These are phyloP conservation scores for Phanerochaete carnosa DNA, from an alignment of 768 basidiomycete genomes.

Conservation along the genomic window DNA sequence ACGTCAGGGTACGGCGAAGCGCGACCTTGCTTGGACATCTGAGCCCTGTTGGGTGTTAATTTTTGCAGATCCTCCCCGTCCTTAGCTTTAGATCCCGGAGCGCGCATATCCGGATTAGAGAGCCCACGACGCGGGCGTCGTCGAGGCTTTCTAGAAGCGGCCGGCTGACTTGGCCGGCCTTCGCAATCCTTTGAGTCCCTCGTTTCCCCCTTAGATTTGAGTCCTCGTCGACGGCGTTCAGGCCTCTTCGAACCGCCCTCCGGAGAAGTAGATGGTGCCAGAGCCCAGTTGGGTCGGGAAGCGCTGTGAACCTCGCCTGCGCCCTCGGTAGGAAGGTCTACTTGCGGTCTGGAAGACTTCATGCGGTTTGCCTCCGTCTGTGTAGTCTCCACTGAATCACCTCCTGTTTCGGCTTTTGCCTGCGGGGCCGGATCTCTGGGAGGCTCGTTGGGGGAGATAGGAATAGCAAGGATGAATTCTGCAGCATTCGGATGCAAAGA, in stretches of 20 bases:
- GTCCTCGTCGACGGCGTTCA: not conserved
- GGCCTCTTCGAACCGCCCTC: not conserved
- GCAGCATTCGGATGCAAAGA: constrained; percentile 15
- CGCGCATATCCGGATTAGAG: no score
- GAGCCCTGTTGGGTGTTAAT: not conserved
- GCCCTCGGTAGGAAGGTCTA: not conserved
- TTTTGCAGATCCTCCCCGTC: not conserved
- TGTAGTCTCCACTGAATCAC: no score
- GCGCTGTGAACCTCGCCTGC: not conserved
- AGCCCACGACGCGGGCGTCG: not conserved
- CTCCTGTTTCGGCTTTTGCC: not conserved
- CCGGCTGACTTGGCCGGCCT: not conserved
- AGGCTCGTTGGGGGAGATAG: not conserved
- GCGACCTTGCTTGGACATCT: not conserved
- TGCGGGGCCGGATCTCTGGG: not conserved
- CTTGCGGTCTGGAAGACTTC: not conserved
- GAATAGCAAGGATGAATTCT: constrained; percentile 12
- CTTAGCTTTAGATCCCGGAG: no score
- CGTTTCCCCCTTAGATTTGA: not conserved
- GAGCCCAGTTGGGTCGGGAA: constrained; percentile 13
- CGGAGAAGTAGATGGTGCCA: constrained; percentile 5
- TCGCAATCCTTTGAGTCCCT: not conserved
- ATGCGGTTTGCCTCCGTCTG: not conserved
- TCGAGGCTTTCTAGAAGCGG: not conserved
- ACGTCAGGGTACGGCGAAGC: not conserved